Base-by-base conservation (phyloP, 83 land plant genomes). In the Diphasiastrum complanatum region DNA sequence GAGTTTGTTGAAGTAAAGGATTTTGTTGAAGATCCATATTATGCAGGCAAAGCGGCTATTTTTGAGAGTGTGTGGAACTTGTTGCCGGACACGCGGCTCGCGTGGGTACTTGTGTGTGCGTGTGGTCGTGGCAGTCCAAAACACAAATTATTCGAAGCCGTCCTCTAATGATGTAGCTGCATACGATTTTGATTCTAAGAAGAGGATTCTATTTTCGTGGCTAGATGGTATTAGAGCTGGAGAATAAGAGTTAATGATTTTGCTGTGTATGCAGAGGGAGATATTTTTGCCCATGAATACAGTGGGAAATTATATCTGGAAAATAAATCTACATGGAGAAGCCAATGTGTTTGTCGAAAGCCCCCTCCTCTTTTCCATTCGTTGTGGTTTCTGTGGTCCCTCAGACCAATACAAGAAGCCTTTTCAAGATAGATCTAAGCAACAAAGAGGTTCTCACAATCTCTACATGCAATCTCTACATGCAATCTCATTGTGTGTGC, bases 251-350 rank as follows among this genome's bases (percentile, higher is more conserved):
- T 79, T 24, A 83, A 83, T 57, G 86, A 69, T 68, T 78, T 91
- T 41, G 75, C 86, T 12, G 77, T 84, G 34, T 93, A 82, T 47
- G 64, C 53, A 1, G 18, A 32, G 56, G 95, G 97, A 1, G 64
- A 71, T 70, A 84, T 80, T 41, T 91, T 69, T 72, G 81, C 84
- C n/a, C 63, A 87, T 89, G 22, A 71, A 75, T 50, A 64, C 81
- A 24, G 66, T 48, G 34, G 62, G 69, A 12, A 75, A 81, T 50
- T 62, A 75, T 65, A 71, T 91, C 65, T 87, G 80, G 79, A 81
- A 81, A 61, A 78, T 82, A 53, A 73, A 73, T 45, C 41, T 31
- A 0, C 77, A 66, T 19, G 95, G 95, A 0, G 49, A 66, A 22
- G 64, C 79, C 2, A 30, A 74, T 24, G 56, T 81, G 34, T 72